phyloP scores from a whole-genome alignment of 2,329 filamentous ascomycete species.

The Epichloe uncinata region DNA sequence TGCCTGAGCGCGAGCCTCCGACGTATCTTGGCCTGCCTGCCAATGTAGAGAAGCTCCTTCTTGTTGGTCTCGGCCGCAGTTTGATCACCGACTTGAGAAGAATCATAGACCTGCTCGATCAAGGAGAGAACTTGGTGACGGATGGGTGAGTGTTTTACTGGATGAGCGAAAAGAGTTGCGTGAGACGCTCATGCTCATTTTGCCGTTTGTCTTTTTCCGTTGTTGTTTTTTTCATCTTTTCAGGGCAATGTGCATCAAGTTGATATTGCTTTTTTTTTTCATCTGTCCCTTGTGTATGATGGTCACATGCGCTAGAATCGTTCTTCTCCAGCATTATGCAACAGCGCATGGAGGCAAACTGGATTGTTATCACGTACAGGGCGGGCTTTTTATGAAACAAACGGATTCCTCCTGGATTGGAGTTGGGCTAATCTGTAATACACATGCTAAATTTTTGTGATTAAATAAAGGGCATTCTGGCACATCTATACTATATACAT shows the following conservation, averaged over 20 bases:
- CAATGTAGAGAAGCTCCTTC: slow-evolving; percentile 89
- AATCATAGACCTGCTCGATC: slow-evolving; percentile 79
- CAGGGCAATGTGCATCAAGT: no score
- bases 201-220: no score
- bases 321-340: background rate
- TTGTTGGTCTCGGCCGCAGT: slow-evolving; percentile 75
- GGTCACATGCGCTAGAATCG: no score
- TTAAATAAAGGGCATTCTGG: background rate
- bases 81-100: slow-evolving; percentile 75
- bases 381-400: background rate
- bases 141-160: slow-evolving; percentile 26
- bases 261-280: no score
- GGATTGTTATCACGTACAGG: background rate
- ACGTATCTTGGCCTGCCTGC: slow-evolving; percentile 88
- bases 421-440: background rate
- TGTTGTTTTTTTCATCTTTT: no score
- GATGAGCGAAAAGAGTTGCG: slow-evolving; percentile 1
- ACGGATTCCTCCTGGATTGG: background rate
- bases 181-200: no score
- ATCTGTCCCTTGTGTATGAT: no score
- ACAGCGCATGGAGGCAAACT: background rate
- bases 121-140: slow-evolving; percentile 80
- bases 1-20: slow-evolving; percentile 91
- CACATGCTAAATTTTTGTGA: background rate
- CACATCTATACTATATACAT: no score